These are phyloP conservation scores for Andrographis paniculata DNA, from an alignment of 305 asterid species.

Conservation along the genomic window DNA sequence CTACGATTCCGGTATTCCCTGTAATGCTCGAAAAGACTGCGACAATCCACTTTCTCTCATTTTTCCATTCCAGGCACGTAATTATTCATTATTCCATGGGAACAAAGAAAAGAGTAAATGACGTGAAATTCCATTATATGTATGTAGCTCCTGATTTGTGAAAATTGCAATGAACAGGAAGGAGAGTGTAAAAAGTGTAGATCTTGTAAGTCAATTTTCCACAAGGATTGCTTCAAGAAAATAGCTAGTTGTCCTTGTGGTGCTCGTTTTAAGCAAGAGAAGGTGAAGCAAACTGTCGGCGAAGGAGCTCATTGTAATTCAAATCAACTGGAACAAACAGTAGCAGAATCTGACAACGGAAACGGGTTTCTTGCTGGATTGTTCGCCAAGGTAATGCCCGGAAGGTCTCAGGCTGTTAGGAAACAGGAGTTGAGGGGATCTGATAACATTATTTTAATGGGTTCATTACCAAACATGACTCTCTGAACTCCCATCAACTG, in stretches of 20 bases:
- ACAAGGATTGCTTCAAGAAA: slow-evolving; percentile 64
- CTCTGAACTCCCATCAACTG: slow-evolving; percentile 21
- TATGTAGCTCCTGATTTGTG: slow-evolving; percentile 12
- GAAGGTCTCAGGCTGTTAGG: slow-evolving; percentile 26
- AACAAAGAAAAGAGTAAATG: neutral
- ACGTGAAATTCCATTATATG: neutral
- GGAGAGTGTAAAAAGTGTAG: slow-evolving; percentile 72
- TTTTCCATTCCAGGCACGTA: slow-evolving; percentile 88
- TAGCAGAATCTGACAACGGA: slow-evolving; percentile 39
- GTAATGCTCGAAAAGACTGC: slow-evolving; percentile 80
- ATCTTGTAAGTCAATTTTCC: slow-evolving; percentile 67
- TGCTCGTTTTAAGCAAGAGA: slow-evolving; percentile 33
- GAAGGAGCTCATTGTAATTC: slow-evolving; percentile 23
- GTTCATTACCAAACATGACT: slow-evolving; percentile 55
- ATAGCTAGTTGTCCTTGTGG: slow-evolving; percentile 66
- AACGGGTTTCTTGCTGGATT: slow-evolving; percentile 50
- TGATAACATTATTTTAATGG: slow-evolving; percentile 58
- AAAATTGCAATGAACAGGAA: slow-evolving; percentile 38
- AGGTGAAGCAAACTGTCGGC: slow-evolving; percentile 21
- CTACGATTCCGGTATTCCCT: slow-evolving; percentile 76
- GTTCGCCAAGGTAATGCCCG: slow-evolving; percentile 53
- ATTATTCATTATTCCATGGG: slow-evolving; percentile 9
- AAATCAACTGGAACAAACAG: slow-evolving; percentile 20
- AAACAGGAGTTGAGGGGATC: slow-evolving; percentile 27
- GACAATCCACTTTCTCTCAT: slow-evolving; percentile 71